These are phyloP conservation scores for Solanum etuberosum DNA, from an alignment of 257 asterid genomes.

Conservation along the genomic window DNA sequence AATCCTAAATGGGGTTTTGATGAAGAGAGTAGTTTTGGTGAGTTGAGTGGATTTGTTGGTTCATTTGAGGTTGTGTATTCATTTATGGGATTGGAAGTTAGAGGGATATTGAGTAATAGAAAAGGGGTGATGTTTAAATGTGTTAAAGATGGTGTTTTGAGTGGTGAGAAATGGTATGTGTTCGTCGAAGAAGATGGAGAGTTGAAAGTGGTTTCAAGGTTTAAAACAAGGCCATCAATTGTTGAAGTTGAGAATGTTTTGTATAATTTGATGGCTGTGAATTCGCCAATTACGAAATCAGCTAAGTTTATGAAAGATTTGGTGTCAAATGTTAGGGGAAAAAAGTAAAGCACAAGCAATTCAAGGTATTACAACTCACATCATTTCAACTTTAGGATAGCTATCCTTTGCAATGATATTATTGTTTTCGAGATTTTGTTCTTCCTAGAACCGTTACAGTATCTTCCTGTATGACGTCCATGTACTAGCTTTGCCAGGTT, in stretches of 20 bases:
- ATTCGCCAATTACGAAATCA: conserved; percentile 73
- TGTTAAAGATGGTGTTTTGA: conserved; percentile 62
- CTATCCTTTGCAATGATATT: neutral
- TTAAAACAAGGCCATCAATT: conserved; percentile 6
- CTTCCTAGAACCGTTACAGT: neutral
- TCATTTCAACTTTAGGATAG: neutral
- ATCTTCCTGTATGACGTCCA: neutral
- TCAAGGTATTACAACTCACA: neutral
- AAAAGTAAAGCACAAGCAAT: neutral
- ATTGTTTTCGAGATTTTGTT: neutral
- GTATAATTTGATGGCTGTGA: conserved; percentile 76
- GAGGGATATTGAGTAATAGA: conserved; percentile 58
- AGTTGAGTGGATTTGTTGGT: conserved; percentile 46
- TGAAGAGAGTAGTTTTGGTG: conserved; percentile 52
- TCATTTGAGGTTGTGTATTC: conserved; percentile 79
- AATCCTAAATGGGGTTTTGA: conserved; percentile 80
- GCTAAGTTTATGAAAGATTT: conserved; percentile 49
- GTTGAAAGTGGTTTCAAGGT: conserved; percentile 38
- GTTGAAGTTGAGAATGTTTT: conserved; percentile 7
- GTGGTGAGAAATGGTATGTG: conserved; percentile 77
- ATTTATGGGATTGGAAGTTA: conserved; percentile 79
- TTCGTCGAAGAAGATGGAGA: conserved; percentile 34
- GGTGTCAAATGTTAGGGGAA: conserved; percentile 1
- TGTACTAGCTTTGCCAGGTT: neutral
- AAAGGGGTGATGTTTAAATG: conserved; percentile 71